Conservation (phyloP, 1,139 yeast genomes). For the Saccharomycopsis hybrid region DNA sequence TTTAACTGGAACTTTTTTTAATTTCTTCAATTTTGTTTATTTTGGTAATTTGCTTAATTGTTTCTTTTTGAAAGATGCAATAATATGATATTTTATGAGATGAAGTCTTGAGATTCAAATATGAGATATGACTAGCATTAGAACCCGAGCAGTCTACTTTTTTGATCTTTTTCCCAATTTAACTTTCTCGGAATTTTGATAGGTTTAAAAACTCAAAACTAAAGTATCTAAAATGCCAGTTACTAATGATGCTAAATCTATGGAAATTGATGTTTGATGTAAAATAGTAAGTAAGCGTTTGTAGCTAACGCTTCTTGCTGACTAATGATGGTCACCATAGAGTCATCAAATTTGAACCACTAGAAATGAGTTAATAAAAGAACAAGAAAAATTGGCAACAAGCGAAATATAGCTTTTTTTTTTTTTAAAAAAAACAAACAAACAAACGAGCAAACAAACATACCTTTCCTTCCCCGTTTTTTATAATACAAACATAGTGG, state of each 20-base stretch:
- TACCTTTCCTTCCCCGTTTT: constrained; percentile 48
- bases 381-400: background rate
- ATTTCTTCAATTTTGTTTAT: no score
- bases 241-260: constrained; percentile 7
- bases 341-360: constrained; percentile 92
- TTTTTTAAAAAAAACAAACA: background rate
- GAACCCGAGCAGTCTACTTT: no score
- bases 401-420: no score
- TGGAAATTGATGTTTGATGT: constrained; percentile 48
- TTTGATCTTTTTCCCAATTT: no score
- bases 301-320: constrained; percentile 59
- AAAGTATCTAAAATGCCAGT: background rate
- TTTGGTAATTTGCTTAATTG: no score
- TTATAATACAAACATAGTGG: constrained; percentile 79
- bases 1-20: no score
- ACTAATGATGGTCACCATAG: constrained; percentile 64
- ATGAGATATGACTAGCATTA: no score
- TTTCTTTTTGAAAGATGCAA: no score
- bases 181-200: no score
- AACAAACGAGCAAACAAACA: constrained; percentile 7
- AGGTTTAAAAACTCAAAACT: no score
- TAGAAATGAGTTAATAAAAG: constrained; percentile 22
- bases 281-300: constrained; percentile 76
- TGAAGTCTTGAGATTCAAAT: no score
- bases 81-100: no score